Evolutionary conservation across 176 grass and related monocot species (phyloP), one percentile per base, ranked within the genome.

Genomic region (Pharus latifolius): DNA sequence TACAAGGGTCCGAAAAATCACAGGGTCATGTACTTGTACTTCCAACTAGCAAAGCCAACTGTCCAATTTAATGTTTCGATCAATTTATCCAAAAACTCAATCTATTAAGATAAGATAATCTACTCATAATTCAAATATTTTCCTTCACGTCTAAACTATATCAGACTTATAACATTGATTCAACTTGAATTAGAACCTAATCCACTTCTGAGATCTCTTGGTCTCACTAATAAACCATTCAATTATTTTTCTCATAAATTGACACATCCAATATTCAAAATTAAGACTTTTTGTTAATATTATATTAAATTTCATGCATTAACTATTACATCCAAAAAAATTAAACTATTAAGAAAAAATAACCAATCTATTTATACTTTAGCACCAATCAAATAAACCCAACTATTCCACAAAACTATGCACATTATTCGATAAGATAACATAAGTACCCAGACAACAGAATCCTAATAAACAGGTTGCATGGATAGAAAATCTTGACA

Each of bases 401-500:
- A 41, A 42, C 6, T 41, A 63, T 38, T 60, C 30, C 22, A 6
- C 59, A 25, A 3, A 19, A 20, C 19, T 40, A 63, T 23, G 2
- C n/a, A 25, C 14, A 16, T 14, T 20, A 19, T 63, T 17, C 10
- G 17, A 7, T 5, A 45, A 45, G n/a, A 65, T 10, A 25, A 8
- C 13, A 65, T 9, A 26, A 16, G 35, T 23, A 16, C 32, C 7
- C 4, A 7, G 33, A 31, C 33, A 40, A 62, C 6, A 17, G 32
- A 40, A 14, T 24, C 12, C 22, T 42, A 55, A 47, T 10, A 29
- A 47, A 0, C 23, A 19, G 51, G 24, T 33, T 41, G 65, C 49
- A 25, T 56, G 62, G n/a, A 43, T 22, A 54, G 26, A 54, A 52
- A 77, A 77, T 77, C 26, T 66, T 18, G 27, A 48, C n/a, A 15